These are phyloP conservation scores for Wickerhamomyces mucosus DNA, from an alignment of 805 yeast species.

Conservation along the genomic window DNA sequence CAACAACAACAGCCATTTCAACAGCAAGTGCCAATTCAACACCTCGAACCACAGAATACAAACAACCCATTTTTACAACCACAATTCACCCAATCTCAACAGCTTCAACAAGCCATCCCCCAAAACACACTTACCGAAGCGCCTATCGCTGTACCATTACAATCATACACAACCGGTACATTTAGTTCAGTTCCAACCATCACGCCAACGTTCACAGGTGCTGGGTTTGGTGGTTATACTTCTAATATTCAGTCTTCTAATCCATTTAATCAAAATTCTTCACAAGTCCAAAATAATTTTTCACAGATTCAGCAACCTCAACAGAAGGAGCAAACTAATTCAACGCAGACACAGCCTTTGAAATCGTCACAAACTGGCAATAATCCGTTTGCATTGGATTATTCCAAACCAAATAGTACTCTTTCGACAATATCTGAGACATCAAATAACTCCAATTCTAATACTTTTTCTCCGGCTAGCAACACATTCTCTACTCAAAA, in stretches of 20 bases:
- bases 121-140: slow-evolving; percentile 6
- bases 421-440: slow-evolving; percentile 7
- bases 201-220: slow-evolving; percentile 36
- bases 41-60: slow-evolving; percentile 11
- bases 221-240: slow-evolving; percentile 48
- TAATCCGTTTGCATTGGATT: slow-evolving; percentile 21
- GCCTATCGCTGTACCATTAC: slow-evolving; percentile 8
- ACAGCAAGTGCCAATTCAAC: slow-evolving; percentile 13
- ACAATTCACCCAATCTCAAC: slow-evolving; percentile 12
- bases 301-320: slow-evolving; percentile 8
- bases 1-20: slow-evolving; percentile 18
- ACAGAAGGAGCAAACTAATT: slow-evolving; percentile 3
- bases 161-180: slow-evolving; percentile 11
- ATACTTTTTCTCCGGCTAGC: slow-evolving; percentile 14
- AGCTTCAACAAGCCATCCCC: slow-evolving; percentile 4
- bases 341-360: slow-evolving; percentile 1
- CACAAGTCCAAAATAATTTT: slow-evolving; percentile 3
- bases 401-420: slow-evolving; percentile 3
- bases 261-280: slow-evolving; percentile 27
- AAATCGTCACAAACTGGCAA: slow-evolving; percentile 17
- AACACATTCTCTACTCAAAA: slow-evolving; percentile 20
- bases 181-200: slow-evolving; percentile 12
- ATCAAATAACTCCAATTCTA: slow-evolving; percentile 4
- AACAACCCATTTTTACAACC: slow-evolving; percentile 15
- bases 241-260: slow-evolving; percentile 19